Base-by-base conservation (phyloP, 768 basidiomycete species). In the Lyophyllum semitale region DNA sequence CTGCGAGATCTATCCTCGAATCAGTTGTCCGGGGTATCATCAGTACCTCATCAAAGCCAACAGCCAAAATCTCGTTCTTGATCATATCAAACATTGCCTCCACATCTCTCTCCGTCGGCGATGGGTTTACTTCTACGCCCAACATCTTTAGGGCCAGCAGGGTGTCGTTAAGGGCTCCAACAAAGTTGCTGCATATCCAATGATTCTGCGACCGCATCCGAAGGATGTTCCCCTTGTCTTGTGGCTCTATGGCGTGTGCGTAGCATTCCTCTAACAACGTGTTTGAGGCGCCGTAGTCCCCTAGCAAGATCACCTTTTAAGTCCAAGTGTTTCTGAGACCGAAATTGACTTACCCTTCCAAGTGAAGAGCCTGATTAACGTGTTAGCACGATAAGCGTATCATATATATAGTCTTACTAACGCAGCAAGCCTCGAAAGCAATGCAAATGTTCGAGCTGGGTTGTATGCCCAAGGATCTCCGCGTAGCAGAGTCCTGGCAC, bases 1-100 rank as follows among this genome's bases (percentile, higher is more conserved):
- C 84, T 8, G 86, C 85, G 29, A 91, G 74, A 61, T 88, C 84
- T 11, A 76, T 82, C 41, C 77, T 75, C 1, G 74, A 66, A 65
- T 89, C 87, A 7, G 79, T 80, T 5, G 84, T 79, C n/a, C 81
- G 73, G 25, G 85, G 87, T 37, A 86, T 83, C 25, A 73, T 64
- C 9, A 89, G 71, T 57, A 91, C 86, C 53, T 85, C 81, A 23
- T 87, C 86, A 58, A 87, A 87, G 1, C 87, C 87, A 23, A 87
- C 78, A 0, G 84, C 83, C 43, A 89, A 68, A 42, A 90, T 87
- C 63, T 87, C 84, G 58, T 85, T 84, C 65, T 85, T 87, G 52
- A 89, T 83, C 62, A 81, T 76, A 53, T 88, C 84, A 60, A 89
- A 89, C 78, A 86, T 80, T n/a, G 66, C 57, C 63, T 87, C 83